Evolutionary conservation across 306 rosid genomes (phyloP).

Genomic region (Mucuna pruriens): DNA sequence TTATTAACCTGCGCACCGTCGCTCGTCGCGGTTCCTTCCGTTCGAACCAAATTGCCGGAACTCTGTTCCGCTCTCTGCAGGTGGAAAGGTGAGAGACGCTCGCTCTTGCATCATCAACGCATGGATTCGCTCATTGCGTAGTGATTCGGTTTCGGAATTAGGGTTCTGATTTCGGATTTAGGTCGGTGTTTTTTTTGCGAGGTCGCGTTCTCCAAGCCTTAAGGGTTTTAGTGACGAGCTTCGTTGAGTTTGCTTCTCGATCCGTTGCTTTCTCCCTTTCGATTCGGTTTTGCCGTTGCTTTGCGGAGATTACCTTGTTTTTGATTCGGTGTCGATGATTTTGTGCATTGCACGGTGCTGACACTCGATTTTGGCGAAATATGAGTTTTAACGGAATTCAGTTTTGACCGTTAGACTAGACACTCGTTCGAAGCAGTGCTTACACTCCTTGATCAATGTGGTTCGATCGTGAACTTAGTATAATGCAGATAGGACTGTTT

Average conservation of each 20-base stretch:
- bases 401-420: constrained; percentile 45
- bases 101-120: constrained; percentile 45
- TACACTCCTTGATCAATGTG: constrained; percentile 30
- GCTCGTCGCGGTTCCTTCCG: constrained; percentile 7
- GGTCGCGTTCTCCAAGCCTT: constrained; percentile 47
- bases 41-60: constrained; percentile 46
- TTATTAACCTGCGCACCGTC: constrained; percentile 51
- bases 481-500: not conserved
- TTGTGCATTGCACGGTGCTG: constrained; percentile 42
- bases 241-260: constrained; percentile 60
- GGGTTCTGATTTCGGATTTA: constrained; percentile 61
- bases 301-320: constrained; percentile 39
- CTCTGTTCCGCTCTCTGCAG: constrained; percentile 35
- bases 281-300: constrained; percentile 42
- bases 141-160: constrained; percentile 46
- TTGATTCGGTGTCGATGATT: constrained; percentile 38
- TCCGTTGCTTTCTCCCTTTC: constrained; percentile 52
- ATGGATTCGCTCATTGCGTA: constrained; percentile 52
- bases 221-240: constrained; percentile 68
- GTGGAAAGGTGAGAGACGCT: constrained; percentile 60
- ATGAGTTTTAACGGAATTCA: constrained; percentile 41
- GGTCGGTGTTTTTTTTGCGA: constrained; percentile 41
- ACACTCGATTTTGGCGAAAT: constrained; percentile 34
- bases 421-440: constrained; percentile 37
- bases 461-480: constrained; percentile 20